Percentiles rank a stretch among this genome's conserved stretches.
Conservation (phyloP, 805 yeast species). For the Yarrowia osloensis region DNA sequence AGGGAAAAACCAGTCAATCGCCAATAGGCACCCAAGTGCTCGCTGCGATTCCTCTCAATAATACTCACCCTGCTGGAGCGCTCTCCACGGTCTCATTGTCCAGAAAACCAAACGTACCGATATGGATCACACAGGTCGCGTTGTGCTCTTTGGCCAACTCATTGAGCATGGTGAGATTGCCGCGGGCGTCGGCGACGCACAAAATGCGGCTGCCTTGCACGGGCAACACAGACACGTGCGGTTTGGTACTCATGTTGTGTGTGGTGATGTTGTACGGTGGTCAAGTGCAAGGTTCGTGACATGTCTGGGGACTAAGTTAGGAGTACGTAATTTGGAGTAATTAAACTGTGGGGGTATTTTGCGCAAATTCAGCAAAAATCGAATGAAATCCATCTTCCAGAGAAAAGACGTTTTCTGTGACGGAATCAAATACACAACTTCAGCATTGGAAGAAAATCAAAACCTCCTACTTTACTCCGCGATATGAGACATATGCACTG, state of each 20-base stretch:
- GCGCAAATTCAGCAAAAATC: too few relatives aligned
- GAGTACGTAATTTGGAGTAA: neutral
- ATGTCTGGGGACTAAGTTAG: neutral
- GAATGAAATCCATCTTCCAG: too few relatives aligned
- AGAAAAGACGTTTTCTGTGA: too few relatives aligned
- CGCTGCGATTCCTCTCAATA: neutral
- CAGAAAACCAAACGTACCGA: constrained; percentile 81
- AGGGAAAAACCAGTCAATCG: too few relatives aligned
- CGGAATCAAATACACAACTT: too few relatives aligned
- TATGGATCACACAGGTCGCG: constrained; percentile 61
- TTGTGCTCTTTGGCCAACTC: constrained; percentile 49
- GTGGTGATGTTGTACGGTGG: neutral
- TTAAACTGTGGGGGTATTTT: neutral
- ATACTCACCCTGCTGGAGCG: constrained; percentile 57
- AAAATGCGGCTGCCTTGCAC: constrained; percentile 43
- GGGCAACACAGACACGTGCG: constrained; percentile 12
- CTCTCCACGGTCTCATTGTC: constrained; percentile 56
- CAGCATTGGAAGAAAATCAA: neutral
- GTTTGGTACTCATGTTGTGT: neutral
- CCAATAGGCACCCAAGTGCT: neutral
- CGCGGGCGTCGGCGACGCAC: constrained; percentile 59
- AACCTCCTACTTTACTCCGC: neutral
- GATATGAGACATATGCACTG: neutral
- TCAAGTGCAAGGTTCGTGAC: neutral
- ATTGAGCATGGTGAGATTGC: constrained; percentile 53